Conservation (phyloP, 2,329 filamentous ascomycete species). For the Xylaria sp. region DNA sequence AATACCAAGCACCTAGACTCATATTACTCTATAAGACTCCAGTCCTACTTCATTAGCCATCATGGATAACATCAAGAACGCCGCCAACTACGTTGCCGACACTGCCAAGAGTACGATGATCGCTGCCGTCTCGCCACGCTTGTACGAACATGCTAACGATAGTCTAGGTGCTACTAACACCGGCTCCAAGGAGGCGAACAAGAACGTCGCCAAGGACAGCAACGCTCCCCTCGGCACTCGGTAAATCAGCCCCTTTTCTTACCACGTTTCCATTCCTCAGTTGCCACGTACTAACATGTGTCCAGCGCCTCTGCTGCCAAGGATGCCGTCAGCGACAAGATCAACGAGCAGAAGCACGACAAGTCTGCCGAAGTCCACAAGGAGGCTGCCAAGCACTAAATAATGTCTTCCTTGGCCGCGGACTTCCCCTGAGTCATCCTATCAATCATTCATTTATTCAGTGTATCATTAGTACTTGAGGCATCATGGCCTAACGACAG, state of each 20-base stretch:
- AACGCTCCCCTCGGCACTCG: conserved; percentile 50
- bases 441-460: not conserved
- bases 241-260: conserved; percentile 32
- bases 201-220: conserved; percentile 60
- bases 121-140: not conserved
- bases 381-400: conserved; percentile 35
- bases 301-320: conserved; percentile 43
- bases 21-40: conserved; percentile 2
- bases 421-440: not conserved
- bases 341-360: conserved; percentile 36
- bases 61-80: conserved; percentile 55
- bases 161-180: conserved; percentile 39
- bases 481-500: no score
- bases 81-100: conserved; percentile 65
- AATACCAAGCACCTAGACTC: conserved; percentile 12
- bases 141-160: conserved; percentile 5
- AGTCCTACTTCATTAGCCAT: conserved; percentile 27
- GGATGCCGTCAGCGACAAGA: conserved; percentile 45
- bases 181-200: conserved; percentile 64
- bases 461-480: no score
- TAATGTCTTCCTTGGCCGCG: not conserved
- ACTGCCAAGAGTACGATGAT: conserved; percentile 46
- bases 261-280: no score
- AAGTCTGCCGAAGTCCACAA: conserved; percentile 34
- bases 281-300: conserved; percentile 25